Evolutionary conservation across 192 early-diverging fungal genomes (phyloP).

Genomic region (Backusella parvicylindrica): DNA sequence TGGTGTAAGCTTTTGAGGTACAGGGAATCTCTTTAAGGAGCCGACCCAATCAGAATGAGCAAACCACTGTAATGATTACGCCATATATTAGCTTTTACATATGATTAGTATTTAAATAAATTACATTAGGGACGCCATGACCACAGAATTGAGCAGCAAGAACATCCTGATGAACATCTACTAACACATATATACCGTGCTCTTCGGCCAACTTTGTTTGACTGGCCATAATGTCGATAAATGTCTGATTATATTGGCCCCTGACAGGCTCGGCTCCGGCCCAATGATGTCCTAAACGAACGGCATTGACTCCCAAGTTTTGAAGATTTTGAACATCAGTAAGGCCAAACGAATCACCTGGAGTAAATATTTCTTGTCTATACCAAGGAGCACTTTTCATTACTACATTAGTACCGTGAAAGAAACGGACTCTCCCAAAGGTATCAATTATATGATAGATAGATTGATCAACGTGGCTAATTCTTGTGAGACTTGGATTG

Average conservation of each 20-base stretch:
- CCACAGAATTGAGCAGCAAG: slow-evolving; percentile 49
- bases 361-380: slow-evolving; percentile 38
- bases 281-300: slow-evolving; percentile 50
- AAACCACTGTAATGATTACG: background rate
- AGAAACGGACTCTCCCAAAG: slow-evolving; percentile 48
- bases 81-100: background rate
- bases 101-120: slow-evolving; percentile 4
- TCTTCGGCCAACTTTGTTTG: slow-evolving; percentile 49
- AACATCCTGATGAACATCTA: slow-evolving; percentile 66
- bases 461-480: slow-evolving; percentile 38
- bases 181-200: slow-evolving; percentile 56
- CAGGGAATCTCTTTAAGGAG: slow-evolving; percentile 25
- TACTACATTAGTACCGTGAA: slow-evolving; percentile 60
- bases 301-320: slow-evolving; percentile 31
- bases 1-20: slow-evolving; percentile 33
- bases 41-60: slow-evolving; percentile 34
- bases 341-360: slow-evolving; percentile 41
- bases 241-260: slow-evolving; percentile 54
- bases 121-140: slow-evolving; percentile 47
- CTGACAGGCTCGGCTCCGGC: slow-evolving; percentile 59
- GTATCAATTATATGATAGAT: slow-evolving; percentile 42
- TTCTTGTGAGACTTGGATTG: slow-evolving; percentile 38
- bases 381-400: slow-evolving; percentile 52
- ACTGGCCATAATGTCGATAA: slow-evolving; percentile 44
- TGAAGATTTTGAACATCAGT: slow-evolving; percentile 40